phyloP scores from a whole-genome alignment of 2,329 filamentous ascomycete species.

The Pseudogymnoascus sp. region DNA sequence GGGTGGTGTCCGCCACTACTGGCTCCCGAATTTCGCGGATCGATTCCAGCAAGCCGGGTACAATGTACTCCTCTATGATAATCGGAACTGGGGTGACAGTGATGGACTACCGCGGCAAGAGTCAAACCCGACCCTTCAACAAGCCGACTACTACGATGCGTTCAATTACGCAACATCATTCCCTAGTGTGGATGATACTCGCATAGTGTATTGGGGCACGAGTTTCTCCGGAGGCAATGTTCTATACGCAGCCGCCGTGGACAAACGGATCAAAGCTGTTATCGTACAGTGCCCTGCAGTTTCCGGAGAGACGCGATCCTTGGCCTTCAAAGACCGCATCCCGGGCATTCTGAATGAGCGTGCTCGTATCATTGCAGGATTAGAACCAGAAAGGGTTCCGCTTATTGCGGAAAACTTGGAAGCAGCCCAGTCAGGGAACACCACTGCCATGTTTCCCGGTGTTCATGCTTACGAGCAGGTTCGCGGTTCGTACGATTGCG shows the following conservation, averaged over 20 bases:
- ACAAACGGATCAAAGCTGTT: conserved; percentile 31
- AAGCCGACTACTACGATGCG: conserved; percentile 29
- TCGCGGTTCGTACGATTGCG: background rate
- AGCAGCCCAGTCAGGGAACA: background rate
- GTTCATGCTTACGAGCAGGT: background rate
- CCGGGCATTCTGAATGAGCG: background rate
- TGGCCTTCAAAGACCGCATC: background rate
- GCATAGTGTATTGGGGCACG: conserved; percentile 30
- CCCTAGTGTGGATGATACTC: conserved; percentile 22
- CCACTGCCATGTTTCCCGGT: background rate
- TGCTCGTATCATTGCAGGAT: background rate
- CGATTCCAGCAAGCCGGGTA: conserved; percentile 17
- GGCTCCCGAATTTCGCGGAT: conserved; percentile 13
- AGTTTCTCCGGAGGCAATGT: conserved; percentile 31
- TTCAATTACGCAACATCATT: conserved; percentile 27
- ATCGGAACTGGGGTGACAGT: conserved; percentile 26
- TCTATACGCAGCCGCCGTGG: conserved; percentile 29
- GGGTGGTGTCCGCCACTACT: conserved; percentile 9
- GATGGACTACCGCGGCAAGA: conserved; percentile 27
- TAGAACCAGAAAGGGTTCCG: background rate
- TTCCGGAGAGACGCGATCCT: background rate
- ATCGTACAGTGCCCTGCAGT: conserved; percentile 23
- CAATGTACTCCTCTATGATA: conserved; percentile 27
- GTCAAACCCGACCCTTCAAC: conserved; percentile 23
- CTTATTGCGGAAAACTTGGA: conserved; percentile 7